These are phyloP conservation scores for Apiotrichum domesticum DNA, from an alignment of 1,284 basidiomycete genomes.

Conservation along the genomic window DNA sequence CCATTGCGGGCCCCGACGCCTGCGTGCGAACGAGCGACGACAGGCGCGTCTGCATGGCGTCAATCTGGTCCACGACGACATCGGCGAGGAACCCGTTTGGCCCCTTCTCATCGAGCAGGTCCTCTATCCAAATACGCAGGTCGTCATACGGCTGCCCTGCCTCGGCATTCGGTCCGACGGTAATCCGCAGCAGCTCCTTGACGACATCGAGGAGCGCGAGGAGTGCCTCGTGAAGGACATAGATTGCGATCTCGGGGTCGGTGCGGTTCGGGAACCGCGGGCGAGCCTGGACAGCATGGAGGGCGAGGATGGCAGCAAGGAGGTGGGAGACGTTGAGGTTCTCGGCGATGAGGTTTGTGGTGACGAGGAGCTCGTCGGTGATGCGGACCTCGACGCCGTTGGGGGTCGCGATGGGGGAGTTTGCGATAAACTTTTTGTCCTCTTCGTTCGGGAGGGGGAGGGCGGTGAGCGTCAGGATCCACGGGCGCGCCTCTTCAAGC, in stretches of 20 bases:
- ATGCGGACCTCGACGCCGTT: slow-evolving; percentile 31
- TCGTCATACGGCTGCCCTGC: slow-evolving; percentile 24
- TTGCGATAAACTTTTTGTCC: slow-evolving; percentile 34
- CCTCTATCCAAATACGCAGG: slow-evolving; percentile 29
- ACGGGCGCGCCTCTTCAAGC: slow-evolving; percentile 38
- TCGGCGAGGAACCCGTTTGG: slow-evolving; percentile 30
- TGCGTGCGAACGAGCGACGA: slow-evolving; percentile 20
- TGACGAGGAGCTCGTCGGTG: slow-evolving; percentile 30
- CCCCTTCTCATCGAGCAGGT: slow-evolving; percentile 28
- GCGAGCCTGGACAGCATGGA: slow-evolving; percentile 32
- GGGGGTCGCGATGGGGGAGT: slow-evolving; percentile 19
- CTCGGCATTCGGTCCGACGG: slow-evolving; percentile 21
- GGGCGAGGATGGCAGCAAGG: slow-evolving; percentile 32
- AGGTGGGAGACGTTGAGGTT: slow-evolving; percentile 34
- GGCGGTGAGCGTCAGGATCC: slow-evolving; percentile 34
- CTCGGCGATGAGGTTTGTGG: slow-evolving; percentile 28
- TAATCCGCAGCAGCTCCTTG: slow-evolving; percentile 27
- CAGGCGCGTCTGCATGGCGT: slow-evolving; percentile 26
- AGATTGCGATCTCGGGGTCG: slow-evolving; percentile 33
- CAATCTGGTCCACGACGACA: slow-evolving; percentile 33
- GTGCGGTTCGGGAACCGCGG: slow-evolving; percentile 32
- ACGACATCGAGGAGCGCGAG: slow-evolving; percentile 34
- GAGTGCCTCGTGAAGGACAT: slow-evolving; percentile 31
- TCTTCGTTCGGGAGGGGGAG: slow-evolving; percentile 31
- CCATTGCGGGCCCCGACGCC: slow-evolving; percentile 24